These are phyloP conservation scores for Aspergillus brunneoviolaceus DNA, from an alignment of 2,329 filamentous ascomycete genomes.

Conservation along the genomic window DNA sequence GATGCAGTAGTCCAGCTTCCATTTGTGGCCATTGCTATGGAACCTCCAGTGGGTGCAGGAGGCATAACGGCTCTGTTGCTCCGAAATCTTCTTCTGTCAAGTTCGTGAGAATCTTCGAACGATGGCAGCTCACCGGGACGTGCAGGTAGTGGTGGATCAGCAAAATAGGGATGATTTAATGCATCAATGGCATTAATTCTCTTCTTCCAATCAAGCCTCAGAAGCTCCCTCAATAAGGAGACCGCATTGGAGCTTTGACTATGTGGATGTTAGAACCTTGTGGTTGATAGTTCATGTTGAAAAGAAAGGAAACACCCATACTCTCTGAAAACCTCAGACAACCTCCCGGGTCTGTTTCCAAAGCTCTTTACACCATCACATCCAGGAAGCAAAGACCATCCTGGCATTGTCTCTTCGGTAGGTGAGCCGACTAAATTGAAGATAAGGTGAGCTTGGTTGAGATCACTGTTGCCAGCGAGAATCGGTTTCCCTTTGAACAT, in stretches of 20 bases:
- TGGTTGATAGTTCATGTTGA: background rate
- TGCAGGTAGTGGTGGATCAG: slow-evolving; percentile 72
- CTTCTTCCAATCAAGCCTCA: slow-evolving; percentile 84
- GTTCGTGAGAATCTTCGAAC: slow-evolving; percentile 93
- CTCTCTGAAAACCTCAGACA: slow-evolving; percentile 74
- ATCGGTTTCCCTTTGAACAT: slow-evolving; percentile 96
- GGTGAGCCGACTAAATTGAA: slow-evolving; percentile 91
- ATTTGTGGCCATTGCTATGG: slow-evolving; percentile 71
- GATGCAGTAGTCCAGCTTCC: slow-evolving; percentile 51
- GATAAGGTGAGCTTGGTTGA: slow-evolving; percentile 87
- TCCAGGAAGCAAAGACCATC: slow-evolving; percentile 79
- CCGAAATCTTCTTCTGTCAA: slow-evolving; percentile 89
- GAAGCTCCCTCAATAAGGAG: slow-evolving; percentile 74
- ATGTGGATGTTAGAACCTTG: slow-evolving; percentile 16
- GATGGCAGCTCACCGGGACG: slow-evolving; percentile 81
- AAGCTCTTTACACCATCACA: slow-evolving; percentile 70
- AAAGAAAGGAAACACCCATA: slow-evolving; percentile 37
- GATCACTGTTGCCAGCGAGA: slow-evolving; percentile 81
- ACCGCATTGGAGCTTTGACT: slow-evolving; percentile 70
- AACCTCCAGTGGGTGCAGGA: slow-evolving; percentile 87
- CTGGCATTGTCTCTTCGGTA: slow-evolving; percentile 87
- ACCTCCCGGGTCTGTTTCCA: slow-evolving; percentile 61
- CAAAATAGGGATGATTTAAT: slow-evolving; percentile 88
- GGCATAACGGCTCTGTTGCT: slow-evolving; percentile 80
- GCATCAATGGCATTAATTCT: slow-evolving; percentile 94